A percentile compares a stretch with the other conserved stretches of the same genome.
phyloP scores from a whole-genome alignment of 176 grass and related monocot genomes.

The Saccharum officinarum region DNA sequence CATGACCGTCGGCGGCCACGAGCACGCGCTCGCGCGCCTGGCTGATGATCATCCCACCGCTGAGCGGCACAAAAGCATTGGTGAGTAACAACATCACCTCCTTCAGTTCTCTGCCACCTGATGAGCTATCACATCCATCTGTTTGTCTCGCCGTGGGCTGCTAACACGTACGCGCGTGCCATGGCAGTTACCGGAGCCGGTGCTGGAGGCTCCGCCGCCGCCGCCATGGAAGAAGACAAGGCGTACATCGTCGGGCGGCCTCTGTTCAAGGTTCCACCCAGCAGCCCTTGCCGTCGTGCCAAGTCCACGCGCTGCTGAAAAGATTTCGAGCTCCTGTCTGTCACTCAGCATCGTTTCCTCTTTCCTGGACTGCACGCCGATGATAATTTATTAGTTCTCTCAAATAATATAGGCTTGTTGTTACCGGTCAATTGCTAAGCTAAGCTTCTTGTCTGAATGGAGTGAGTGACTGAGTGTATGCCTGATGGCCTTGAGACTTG shows the following conservation, averaged over 20 bases:
- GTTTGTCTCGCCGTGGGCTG: neutral
- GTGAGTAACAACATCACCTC: neutral
- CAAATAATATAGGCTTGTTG: too few relatives aligned
- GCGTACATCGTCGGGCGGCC: conserved; percentile 12
- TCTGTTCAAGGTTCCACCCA: conserved; percentile 28
- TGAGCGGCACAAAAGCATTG: neutral
- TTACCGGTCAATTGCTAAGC: too few relatives aligned
- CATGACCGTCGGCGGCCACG: neutral
- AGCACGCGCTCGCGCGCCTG: neutral
- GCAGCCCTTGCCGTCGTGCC: neutral
- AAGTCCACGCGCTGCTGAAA: neutral
- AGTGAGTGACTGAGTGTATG: neutral
- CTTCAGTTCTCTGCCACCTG: neutral
- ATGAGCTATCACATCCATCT: too few relatives aligned
- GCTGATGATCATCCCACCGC: too few relatives aligned
- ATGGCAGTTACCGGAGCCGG: neutral
- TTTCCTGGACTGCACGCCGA: neutral
- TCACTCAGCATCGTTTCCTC: neutral
- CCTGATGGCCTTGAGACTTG: neutral
- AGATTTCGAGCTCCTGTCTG: neutral
- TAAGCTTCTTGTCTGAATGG: neutral
- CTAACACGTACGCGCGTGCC: neutral
- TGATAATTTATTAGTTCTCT: too few relatives aligned
- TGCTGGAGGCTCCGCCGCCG: too few relatives aligned
- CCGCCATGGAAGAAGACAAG: neutral